Base-by-base conservation (phyloP, 768 basidiomycete genomes). In the Tulasnella sp. region DNA sequence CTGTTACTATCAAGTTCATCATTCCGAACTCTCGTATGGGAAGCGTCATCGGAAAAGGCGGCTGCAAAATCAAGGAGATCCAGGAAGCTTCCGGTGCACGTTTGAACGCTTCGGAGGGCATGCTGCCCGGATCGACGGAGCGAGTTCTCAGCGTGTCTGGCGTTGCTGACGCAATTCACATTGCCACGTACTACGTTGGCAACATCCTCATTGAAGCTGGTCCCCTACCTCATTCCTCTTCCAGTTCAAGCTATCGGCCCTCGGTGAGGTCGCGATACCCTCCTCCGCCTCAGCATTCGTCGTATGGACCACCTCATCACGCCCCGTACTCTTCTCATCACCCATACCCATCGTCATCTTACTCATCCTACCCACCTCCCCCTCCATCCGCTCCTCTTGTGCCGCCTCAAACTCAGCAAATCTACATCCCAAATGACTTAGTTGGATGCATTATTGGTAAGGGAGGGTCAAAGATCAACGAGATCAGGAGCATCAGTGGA, bases 61-160 rank as follows among this genome's bases (percentile, higher is more conserved):
- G 96, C 31, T 84, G 84, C 35, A 99, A 99, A 71, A 99, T 99
- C 69, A 97, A 97, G 74, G 96, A 99, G 72, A 99, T 99, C 62
- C 96, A 99, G 68, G 96, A 99, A 65, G 96, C 96, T 25, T 91
- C 87, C 62, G 96, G 96, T 34, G 96, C 96, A 14, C 75, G 92
- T 61, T 73, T 99, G 63, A 98, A 98, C 66, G 96, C 96, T 19
- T 91, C 87, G 65, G 96, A 98, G 70, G 87, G 91, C 51, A 96
- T 98, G 93, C 77, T 99, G 29, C 94, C 96, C 1, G 96, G 96
- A 14, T 96, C 91, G n/a, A 98, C 94, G 19, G 96, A 99, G 93
- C 89, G 96, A 57, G 92, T 99, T 23, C 78, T 99, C 51, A 96
- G 92, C 63, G 94, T 98, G 35, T 91, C 94, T 21, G 96, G 96